Conservation (phyloP, 768 basidiomycete species). For the Collybia mongolica region DNA sequence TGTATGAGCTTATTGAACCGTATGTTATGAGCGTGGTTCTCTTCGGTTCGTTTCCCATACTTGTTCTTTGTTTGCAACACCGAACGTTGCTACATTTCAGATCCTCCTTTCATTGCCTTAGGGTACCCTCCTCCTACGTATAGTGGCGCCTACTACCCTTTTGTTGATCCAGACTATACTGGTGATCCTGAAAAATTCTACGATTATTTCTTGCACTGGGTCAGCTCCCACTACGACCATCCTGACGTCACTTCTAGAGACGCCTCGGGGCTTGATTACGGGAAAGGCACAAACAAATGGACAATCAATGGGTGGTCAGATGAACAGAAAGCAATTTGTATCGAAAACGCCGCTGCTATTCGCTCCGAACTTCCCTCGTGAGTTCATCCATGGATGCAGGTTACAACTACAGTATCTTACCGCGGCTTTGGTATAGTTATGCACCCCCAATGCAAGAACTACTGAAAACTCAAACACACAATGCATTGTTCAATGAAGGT, state of each 20-base stretch:
- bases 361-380: background rate
- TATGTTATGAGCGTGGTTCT: conserved; percentile 30
- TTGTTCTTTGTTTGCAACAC: background rate
- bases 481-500: background rate
- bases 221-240: conserved; percentile 27
- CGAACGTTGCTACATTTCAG: conserved; percentile 11
- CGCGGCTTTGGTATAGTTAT: no score
- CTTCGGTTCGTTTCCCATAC: conserved; percentile 25
- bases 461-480: background rate
- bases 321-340: background rate
- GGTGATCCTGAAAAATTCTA: conserved; percentile 17
- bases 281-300: background rate
- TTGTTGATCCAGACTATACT: conserved; percentile 15
- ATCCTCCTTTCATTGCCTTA: conserved; percentile 29
- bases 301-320: background rate
- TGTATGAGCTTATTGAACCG: conserved; percentile 20
- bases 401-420: no score
- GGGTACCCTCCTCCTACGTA: conserved; percentile 22
- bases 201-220: conserved; percentile 22
- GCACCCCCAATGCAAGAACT: background rate
- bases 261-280: background rate
- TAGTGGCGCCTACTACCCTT: conserved; percentile 13
- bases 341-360: background rate
- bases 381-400: no score
- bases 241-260: conserved; percentile 6